phyloP scores from a whole-genome alignment of 306 rosid genomes.

The Vigna nakashimae region DNA sequence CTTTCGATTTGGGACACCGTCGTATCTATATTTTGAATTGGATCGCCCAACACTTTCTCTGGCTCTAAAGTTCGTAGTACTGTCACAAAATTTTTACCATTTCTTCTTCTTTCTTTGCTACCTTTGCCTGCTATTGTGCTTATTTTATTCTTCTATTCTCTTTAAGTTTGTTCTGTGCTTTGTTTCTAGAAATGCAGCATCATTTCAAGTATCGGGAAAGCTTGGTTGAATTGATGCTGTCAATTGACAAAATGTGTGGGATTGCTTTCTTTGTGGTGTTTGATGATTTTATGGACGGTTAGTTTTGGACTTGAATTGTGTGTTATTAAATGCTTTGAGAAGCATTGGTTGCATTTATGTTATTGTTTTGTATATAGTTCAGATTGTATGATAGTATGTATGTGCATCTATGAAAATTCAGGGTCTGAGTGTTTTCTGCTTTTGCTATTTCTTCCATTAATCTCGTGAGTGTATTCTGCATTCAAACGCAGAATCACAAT shows the following conservation, averaged over 20 bases:
- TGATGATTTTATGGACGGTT: not conserved
- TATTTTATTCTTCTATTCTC: too few species aligned
- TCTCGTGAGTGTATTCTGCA: not conserved
- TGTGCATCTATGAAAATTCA: not conserved
- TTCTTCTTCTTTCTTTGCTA: not conserved
- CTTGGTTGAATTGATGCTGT: not conserved
- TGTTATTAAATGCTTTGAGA: too few species aligned
- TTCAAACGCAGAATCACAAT: not conserved
- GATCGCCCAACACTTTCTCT: constrained; percentile 15
- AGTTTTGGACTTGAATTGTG: not conserved
- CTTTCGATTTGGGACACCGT: constrained; percentile 26
- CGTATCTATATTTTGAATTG: not conserved
- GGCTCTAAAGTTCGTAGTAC: constrained; percentile 44
- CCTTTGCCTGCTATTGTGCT: not conserved
- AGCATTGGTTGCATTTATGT: not conserved
- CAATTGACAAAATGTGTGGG: not conserved
- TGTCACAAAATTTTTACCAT: not conserved
- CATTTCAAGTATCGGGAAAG: not conserved
- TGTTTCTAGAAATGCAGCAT: not conserved
- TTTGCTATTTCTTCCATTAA: too few species aligned
- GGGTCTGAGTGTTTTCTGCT: not conserved
- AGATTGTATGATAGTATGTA: not conserved
- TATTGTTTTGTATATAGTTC: not conserved
- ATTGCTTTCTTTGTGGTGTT: not conserved
- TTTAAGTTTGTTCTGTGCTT: not conserved